Conservation (phyloP, 768 basidiomycete species). For the Mrakia gelida region DNA sequence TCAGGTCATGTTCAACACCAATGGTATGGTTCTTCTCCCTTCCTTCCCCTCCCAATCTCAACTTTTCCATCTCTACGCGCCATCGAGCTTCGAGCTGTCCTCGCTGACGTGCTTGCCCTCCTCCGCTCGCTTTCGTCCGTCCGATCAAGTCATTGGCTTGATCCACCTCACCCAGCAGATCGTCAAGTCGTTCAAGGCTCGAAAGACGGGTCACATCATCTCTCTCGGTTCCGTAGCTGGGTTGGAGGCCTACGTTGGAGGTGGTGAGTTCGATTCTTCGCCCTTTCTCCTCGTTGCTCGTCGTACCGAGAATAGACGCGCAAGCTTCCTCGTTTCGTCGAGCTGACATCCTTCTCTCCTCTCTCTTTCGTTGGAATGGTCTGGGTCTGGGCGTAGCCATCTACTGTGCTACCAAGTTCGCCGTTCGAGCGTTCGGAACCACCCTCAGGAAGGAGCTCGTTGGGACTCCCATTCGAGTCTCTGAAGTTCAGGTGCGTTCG, state of each 20-base stretch:
- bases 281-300: no score
- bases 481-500: background rate
- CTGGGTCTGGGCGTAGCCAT: constrained; percentile 24
- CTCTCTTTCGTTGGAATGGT: background rate
- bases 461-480: constrained; percentile 56
- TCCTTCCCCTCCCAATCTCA: background rate
- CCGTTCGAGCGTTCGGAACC: constrained; percentile 77
- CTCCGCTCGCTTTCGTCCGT: background rate
- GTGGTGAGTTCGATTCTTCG: background rate
- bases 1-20: constrained; percentile 74
- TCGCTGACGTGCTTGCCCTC: background rate
- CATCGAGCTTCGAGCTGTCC: background rate
- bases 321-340: background rate
- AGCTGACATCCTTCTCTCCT: background rate
- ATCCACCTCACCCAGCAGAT: constrained; percentile 44
- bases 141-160: constrained; percentile 40
- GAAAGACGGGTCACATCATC: constrained; percentile 78
- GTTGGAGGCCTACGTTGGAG: constrained; percentile 79
- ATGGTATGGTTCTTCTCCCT: constrained; percentile 29
- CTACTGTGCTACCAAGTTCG: constrained; percentile 35
- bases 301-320: background rate
- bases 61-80: background rate
- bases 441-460: constrained; percentile 81
- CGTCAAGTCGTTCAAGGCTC: constrained; percentile 59
- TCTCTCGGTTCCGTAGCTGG: constrained; percentile 93